phyloP scores from a whole-genome alignment of 2,329 filamentous ascomycete genomes.

The Coniochaeta ligniaria region DNA sequence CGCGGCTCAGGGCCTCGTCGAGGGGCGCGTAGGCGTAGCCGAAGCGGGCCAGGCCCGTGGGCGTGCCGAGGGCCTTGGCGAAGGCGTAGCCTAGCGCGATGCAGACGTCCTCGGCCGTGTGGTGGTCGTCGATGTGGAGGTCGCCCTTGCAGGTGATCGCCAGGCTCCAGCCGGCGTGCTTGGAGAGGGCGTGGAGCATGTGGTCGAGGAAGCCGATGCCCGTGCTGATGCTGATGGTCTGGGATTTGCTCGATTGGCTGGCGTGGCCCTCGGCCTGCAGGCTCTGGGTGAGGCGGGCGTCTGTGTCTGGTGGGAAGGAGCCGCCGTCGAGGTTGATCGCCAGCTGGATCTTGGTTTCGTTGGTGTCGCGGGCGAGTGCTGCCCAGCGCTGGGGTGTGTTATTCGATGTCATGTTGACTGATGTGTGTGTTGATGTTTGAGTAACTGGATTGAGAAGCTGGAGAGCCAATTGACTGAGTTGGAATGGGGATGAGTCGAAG shows the following conservation, averaged over 20 bases:
- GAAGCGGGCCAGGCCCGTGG: constrained; percentile 80
- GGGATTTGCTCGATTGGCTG: constrained; percentile 73
- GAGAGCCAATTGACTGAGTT: background rate
- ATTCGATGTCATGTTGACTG: constrained; percentile 13
- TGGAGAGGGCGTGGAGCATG: constrained; percentile 95
- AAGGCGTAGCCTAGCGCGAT: constrained; percentile 86
- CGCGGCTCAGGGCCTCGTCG: constrained; percentile 88
- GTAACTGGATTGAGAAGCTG: background rate
- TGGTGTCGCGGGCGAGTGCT: constrained; percentile 80
- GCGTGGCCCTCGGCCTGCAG: constrained; percentile 59
- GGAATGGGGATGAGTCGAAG: background rate
- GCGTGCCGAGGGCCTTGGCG: constrained; percentile 68
- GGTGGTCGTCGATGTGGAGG: constrained; percentile 96
- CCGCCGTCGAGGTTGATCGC: constrained; percentile 92
- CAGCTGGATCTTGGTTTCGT: constrained; percentile 95
- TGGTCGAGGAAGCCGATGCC: constrained; percentile 98
- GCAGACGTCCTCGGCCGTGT: constrained; percentile 93
- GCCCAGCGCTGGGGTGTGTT: constrained; percentile 53
- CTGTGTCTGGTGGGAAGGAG: constrained; percentile 58
- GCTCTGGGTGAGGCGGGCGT: constrained; percentile 44
- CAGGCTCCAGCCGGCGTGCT: constrained; percentile 92
- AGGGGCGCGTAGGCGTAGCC: constrained; percentile 88
- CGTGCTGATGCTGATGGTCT: constrained; percentile 81
- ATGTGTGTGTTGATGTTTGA: background rate
- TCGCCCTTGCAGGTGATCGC: constrained; percentile 79